Evolutionary conservation across 345 rosid species (phyloP).

Genomic region (Eucalyptus cloeziana): DNA sequence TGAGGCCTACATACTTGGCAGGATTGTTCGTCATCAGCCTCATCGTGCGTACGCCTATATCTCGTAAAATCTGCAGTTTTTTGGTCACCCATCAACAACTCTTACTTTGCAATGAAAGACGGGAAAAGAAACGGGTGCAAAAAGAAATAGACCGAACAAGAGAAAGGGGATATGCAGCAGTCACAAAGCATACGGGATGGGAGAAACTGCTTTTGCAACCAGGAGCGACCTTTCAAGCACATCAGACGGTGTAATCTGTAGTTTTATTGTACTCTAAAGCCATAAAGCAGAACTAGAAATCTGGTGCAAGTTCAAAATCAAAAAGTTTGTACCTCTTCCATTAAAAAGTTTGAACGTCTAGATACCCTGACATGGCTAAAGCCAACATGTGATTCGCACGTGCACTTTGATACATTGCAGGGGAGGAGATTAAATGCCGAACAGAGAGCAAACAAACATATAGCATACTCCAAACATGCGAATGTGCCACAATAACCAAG

Average conservation of each 20-base stretch:
- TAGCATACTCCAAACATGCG: background rate
- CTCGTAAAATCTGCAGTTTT: constrained; percentile 36
- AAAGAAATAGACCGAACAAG: background rate
- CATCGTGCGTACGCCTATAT: constrained; percentile 56
- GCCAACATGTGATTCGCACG: background rate
- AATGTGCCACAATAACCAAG: background rate
- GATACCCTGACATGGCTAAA: background rate
- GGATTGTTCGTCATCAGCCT: constrained; percentile 74
- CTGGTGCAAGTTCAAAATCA: background rate
- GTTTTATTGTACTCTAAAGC: background rate
- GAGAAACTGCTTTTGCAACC: background rate
- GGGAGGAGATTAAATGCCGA: background rate
- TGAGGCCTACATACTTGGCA: constrained; percentile 50
- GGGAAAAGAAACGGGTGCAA: background rate
- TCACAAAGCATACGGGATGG: background rate
- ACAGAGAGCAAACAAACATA: background rate
- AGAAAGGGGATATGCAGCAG: background rate
- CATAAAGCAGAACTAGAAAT: background rate
- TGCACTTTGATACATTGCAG: background rate
- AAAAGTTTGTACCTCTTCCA: background rate
- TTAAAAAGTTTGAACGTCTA: background rate
- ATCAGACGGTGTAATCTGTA: background rate
- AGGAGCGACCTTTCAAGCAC: background rate
- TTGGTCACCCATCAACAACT: background rate
- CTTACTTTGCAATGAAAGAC: background rate